Percentiles rank a stretch among this genome's conserved stretches.
Evolutionary conservation across 2,329 filamentous ascomycete species (phyloP).

Genomic region (Aureobasidium sp.): DNA sequence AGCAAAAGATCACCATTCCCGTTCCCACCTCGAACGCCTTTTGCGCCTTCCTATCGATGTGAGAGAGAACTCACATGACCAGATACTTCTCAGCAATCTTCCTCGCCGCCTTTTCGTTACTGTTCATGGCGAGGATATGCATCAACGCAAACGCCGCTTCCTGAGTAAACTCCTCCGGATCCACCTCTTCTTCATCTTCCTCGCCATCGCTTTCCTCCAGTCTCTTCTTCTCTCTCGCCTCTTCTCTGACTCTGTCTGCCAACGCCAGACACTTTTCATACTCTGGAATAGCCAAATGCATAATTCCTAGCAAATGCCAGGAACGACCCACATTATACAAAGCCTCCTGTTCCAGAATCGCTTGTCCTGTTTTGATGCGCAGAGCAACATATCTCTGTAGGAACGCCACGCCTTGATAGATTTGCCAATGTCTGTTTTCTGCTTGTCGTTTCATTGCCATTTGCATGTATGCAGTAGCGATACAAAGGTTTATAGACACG

Average conservation of each 20-base stretch:
- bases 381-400: slow-evolving; percentile 64
- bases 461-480: slow-evolving; percentile 79
- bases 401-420: slow-evolving; percentile 78
- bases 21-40: neutral
- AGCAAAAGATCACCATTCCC: neutral
- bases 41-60: neutral
- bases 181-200: slow-evolving; percentile 10
- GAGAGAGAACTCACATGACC: slow-evolving; percentile 24
- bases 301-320: slow-evolving; percentile 67
- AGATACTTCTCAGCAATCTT: slow-evolving; percentile 51
- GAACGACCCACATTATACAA: slow-evolving; percentile 72
- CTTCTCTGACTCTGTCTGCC: slow-evolving; percentile 35
- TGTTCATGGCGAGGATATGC: slow-evolving; percentile 55
- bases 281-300: slow-evolving; percentile 61
- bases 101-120: slow-evolving; percentile 53
- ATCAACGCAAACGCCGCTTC: slow-evolving; percentile 72
- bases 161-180: slow-evolving; percentile 50
- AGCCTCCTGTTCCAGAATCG: slow-evolving; percentile 58
- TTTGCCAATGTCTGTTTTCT: slow-evolving; percentile 80
- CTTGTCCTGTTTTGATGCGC: slow-evolving; percentile 33
- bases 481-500: slow-evolving; percentile 67
- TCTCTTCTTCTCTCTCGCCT: slow-evolving; percentile 23
- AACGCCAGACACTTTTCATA: slow-evolving; percentile 55
- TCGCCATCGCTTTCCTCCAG: neutral
- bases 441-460: slow-evolving; percentile 82